Percentiles rank a stretch among this genome's conserved stretches.
phyloP scores from a whole-genome alignment of 2,329 filamentous ascomycete genomes.

The Leptoxyphium fumago region DNA sequence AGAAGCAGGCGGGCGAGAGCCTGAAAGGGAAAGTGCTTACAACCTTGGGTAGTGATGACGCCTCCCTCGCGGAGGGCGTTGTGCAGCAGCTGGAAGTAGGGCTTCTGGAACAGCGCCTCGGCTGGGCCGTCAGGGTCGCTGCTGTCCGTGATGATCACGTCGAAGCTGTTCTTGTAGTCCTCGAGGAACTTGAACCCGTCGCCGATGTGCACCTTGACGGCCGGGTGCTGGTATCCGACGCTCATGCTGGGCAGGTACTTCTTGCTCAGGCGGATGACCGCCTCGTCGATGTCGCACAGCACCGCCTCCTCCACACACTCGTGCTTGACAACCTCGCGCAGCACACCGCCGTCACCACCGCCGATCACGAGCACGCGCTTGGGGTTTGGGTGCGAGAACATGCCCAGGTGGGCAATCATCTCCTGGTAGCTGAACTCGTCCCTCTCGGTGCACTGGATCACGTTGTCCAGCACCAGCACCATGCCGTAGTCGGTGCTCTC shows the following conservation, averaged over 20 bases:
- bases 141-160: conserved; percentile 98
- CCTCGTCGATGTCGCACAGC: conserved; percentile 98
- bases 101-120: conserved; percentile 94
- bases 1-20: conserved; percentile 2
- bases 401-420: conserved; percentile 98
- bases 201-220: conserved; percentile 80
- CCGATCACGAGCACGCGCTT: conserved; percentile 98
- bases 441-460: conserved; percentile 96
- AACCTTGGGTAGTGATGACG: conserved; percentile 99
- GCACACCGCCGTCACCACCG: conserved; percentile 90
- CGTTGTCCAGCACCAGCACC: conserved; percentile 94
- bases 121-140: conserved; percentile 95
- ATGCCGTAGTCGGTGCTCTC: conserved; percentile 94
- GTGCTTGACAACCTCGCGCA: conserved; percentile 98
- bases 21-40: conserved; percentile 58
- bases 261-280: conserved; percentile 96
- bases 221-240: conserved; percentile 78
- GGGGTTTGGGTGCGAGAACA: conserved; percentile 96
- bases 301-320: conserved; percentile 89
- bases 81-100: conserved; percentile 89
- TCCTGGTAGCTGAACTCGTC: conserved; percentile 97
- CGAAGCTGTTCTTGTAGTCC: conserved; percentile 93
- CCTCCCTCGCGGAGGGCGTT: conserved; percentile 85
- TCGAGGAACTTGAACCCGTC: conserved; percentile 98
- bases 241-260: conserved; percentile 92